A percentile compares a stretch with the other conserved stretches of the same genome.
Conservation (phyloP, 2,329 filamentous ascomycete genomes). For the Paraphoma chrysanthemicola region DNA sequence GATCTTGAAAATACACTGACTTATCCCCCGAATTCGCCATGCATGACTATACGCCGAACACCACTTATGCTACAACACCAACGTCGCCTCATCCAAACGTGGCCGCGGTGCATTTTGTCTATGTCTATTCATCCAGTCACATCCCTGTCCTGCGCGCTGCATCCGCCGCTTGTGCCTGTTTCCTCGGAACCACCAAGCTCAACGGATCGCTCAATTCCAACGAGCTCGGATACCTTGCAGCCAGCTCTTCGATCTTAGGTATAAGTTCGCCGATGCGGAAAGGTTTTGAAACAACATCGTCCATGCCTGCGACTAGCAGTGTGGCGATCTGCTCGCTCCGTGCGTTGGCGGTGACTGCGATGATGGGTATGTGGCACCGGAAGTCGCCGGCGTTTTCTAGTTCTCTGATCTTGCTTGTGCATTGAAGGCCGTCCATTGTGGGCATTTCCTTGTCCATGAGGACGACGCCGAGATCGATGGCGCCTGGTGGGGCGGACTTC, state of each 20-base stretch:
- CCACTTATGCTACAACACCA: not conserved
- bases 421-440: conserved; percentile 50
- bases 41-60: not conserved
- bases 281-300: conserved; percentile 59
- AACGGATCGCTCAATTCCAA: not conserved
- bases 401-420: conserved; percentile 46
- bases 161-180: not conserved
- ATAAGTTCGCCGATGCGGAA: conserved; percentile 59
- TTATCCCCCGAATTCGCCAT: no score
- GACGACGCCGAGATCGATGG: conserved; percentile 40
- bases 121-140: not conserved
- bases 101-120: not conserved
- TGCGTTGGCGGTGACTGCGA: conserved; percentile 52
- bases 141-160: not conserved
- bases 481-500: conserved; percentile 33
- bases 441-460: conserved; percentile 53
- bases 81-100: not conserved
- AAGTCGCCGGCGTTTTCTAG: conserved; percentile 45
- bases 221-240: conserved; percentile 24
- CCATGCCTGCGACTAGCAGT: conserved; percentile 49
- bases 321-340: conserved; percentile 50
- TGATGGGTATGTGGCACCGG: conserved; percentile 48
- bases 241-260: conserved; percentile 59
- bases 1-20: no score
- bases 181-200: conserved; percentile 6